Conservation (phyloP, 2,329 filamentous ascomycete genomes). For the Nannizziopsis barbatae region DNA sequence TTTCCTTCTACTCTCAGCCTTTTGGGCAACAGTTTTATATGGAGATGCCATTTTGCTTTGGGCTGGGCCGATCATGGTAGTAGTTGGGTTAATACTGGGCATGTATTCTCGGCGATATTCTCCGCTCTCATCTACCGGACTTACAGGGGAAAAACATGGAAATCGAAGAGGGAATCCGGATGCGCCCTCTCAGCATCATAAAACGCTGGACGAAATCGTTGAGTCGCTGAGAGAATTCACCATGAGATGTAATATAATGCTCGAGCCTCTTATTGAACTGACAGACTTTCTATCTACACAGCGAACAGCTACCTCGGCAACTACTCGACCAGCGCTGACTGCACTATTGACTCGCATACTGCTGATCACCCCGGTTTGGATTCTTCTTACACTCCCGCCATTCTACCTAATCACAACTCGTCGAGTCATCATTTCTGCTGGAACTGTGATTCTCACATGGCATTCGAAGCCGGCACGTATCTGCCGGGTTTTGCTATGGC, state of each 20-base stretch:
- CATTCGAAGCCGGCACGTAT: slow-evolving; percentile 80
- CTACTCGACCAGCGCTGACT: slow-evolving; percentile 78
- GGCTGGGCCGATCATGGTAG: slow-evolving; percentile 72
- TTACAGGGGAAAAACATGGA: slow-evolving; percentile 53
- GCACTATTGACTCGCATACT: slow-evolving; percentile 81
- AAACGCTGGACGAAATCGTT: slow-evolving; percentile 93
- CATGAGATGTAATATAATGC: slow-evolving; percentile 76
- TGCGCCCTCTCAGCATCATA: slow-evolving; percentile 66
- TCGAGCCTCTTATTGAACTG: slow-evolving; percentile 77
- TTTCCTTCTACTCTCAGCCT: slow-evolving; percentile 72
- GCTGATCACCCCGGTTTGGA: slow-evolving; percentile 79
- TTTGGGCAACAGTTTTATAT: slow-evolving; percentile 80
- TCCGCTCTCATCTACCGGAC: slow-evolving; percentile 74
- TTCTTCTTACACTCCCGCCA: slow-evolving; percentile 68
- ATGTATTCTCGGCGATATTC: slow-evolving; percentile 91
- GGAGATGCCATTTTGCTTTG: slow-evolving; percentile 71
- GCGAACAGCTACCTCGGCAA: slow-evolving; percentile 78
- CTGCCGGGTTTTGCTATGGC: slow-evolving; percentile 78
- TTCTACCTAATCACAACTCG: slow-evolving; percentile 76
- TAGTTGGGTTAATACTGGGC: slow-evolving; percentile 67
- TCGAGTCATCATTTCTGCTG: slow-evolving; percentile 70
- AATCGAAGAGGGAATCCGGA: slow-evolving; percentile 47
- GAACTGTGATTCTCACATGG: slow-evolving; percentile 80
- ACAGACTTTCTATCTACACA: slow-evolving; percentile 92
- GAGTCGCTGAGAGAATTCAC: slow-evolving; percentile 87